Evolutionary conservation across 371 early-diverging fungal species (phyloP).

Genomic region (Circinella umbellata): DNA sequence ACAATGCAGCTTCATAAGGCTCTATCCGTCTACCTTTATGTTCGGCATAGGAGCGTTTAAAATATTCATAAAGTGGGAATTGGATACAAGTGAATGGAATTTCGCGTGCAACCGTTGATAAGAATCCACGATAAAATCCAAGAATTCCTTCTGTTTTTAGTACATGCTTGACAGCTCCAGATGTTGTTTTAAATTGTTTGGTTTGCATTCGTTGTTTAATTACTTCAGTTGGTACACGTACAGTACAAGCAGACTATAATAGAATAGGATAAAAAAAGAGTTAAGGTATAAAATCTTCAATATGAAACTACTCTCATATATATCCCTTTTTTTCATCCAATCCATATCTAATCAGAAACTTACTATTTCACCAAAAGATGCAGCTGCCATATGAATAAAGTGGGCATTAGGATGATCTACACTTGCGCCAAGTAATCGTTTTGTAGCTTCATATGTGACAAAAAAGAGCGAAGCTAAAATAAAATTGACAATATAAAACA

Average conservation of each 20-base stretch:
- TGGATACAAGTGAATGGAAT: conserved; percentile 97
- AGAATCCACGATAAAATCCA: conserved; percentile 93
- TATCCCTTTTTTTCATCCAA: neutral
- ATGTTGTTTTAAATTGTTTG: conserved; percentile 72
- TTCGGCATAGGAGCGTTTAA: conserved; percentile 67
- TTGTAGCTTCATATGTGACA: conserved; percentile 87
- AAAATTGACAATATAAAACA: neutral
- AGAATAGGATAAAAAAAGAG: no score
- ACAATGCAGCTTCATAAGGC: conserved; percentile 86
- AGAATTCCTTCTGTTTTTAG: conserved; percentile 73
- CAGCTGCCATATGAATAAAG: conserved; percentile 86
- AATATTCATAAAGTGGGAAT: conserved; percentile 93
- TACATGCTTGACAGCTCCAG: conserved; percentile 66
- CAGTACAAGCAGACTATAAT: conserved; percentile 83
- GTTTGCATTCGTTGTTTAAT: conserved; percentile 96
- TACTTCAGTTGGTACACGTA: conserved; percentile 95
- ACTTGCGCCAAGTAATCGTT: conserved; percentile 51
- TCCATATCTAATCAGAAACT: conserved; percentile 14
- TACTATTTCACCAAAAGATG: conserved; percentile 92
- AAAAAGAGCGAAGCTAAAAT: conserved; percentile 88
- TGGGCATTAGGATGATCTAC: conserved; percentile 57
- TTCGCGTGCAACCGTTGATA: conserved; percentile 87
- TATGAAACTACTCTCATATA: neutral
- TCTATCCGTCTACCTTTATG: conserved; percentile 56
- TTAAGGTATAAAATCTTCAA: no score